Conservation (phyloP, 495 filamentous ascomycete species). For the Penicillium argentinense region DNA sequence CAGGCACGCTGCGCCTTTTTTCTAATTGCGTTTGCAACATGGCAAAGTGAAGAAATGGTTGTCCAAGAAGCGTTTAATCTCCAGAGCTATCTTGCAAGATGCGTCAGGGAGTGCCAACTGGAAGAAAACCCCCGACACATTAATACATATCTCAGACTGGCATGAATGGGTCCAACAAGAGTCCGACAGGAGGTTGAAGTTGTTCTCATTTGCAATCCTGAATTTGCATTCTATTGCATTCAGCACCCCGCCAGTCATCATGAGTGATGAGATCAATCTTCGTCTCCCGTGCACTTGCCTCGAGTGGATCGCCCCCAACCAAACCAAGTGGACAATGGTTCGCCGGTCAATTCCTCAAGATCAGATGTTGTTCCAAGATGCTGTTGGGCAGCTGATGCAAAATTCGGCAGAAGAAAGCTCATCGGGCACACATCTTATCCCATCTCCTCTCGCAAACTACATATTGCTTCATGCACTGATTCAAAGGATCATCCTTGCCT, state of each 20-base stretch:
- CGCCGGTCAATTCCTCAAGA: background rate
- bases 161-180: conserved; percentile 27
- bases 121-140: conserved; percentile 3
- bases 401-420: background rate
- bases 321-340: conserved; percentile 10
- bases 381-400: conserved; percentile 7
- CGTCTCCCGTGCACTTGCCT: conserved; percentile 49
- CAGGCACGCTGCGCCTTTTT: conserved; percentile 10
- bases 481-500: conserved; percentile 58
- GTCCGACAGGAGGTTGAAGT: conserved; percentile 30
- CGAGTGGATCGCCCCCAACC: conserved; percentile 15
- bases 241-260: conserved; percentile 40
- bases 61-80: conserved; percentile 15
- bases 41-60: conserved; percentile 14
- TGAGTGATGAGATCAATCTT: conserved; percentile 58
- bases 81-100: conserved; percentile 15
- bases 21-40: conserved; percentile 20
- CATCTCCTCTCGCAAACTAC: conserved; percentile 59
- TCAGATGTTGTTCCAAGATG: conserved; percentile 23
- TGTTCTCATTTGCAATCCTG: conserved; percentile 37
- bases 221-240: conserved; percentile 41
- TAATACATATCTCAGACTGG: conserved; percentile 10
- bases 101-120: conserved; percentile 12
- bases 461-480: conserved; percentile 60
- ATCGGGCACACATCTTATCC: conserved; percentile 2